These are phyloP conservation scores for Dujonia santamariae DNA, from an alignment of 1,139 yeast species.

Conservation along the genomic window DNA sequence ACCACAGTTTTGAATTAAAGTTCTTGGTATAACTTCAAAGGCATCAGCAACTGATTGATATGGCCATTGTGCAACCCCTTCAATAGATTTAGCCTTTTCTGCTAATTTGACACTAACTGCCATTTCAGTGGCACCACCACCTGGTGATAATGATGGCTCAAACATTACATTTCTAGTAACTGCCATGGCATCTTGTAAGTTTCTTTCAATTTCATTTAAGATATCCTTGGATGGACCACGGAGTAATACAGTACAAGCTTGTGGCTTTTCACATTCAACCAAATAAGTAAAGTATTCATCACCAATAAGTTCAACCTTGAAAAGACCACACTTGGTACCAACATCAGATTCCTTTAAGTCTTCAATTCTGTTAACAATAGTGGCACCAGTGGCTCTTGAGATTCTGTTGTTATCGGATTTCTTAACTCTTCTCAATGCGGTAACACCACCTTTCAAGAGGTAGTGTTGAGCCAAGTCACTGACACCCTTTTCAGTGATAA, in stretches of 20 bases:
- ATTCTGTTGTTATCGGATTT: slow-evolving; percentile 96
- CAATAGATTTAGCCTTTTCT: slow-evolving; percentile 87
- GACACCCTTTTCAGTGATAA: slow-evolving; percentile 97
- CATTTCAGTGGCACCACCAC: slow-evolving; percentile 99
- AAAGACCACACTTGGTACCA: slow-evolving; percentile 86
- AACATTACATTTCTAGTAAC: slow-evolving; percentile 94
- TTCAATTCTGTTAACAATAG: slow-evolving; percentile 92
- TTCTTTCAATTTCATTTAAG: slow-evolving; percentile 92
- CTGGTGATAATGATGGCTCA: slow-evolving; percentile 94
- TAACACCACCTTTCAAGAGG: slow-evolving; percentile 86
- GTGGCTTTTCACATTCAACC: slow-evolving; percentile 78
- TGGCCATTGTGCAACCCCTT: slow-evolving; percentile 98
- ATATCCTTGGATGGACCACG: slow-evolving; percentile 98
- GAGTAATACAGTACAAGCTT: slow-evolving; percentile 88
- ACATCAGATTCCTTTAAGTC: slow-evolving; percentile 88
- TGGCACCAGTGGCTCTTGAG: slow-evolving; percentile 96
- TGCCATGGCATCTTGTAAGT: slow-evolving; percentile 98
- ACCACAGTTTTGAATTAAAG: slow-evolving; percentile 95
- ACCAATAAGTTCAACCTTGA: slow-evolving; percentile 92
- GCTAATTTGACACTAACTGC: slow-evolving; percentile 88
- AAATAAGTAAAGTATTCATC: slow-evolving; percentile 94
- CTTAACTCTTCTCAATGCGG: slow-evolving; percentile 91
- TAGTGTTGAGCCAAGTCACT: slow-evolving; percentile 98
- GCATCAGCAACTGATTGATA: slow-evolving; percentile 99
- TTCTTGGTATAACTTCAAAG: slow-evolving; percentile 96